Evolutionary conservation across 2,329 filamentous ascomycete species (phyloP), one percentile per base, ranked within the genome.

Genomic region (Aspergillus chevalieri): DNA sequence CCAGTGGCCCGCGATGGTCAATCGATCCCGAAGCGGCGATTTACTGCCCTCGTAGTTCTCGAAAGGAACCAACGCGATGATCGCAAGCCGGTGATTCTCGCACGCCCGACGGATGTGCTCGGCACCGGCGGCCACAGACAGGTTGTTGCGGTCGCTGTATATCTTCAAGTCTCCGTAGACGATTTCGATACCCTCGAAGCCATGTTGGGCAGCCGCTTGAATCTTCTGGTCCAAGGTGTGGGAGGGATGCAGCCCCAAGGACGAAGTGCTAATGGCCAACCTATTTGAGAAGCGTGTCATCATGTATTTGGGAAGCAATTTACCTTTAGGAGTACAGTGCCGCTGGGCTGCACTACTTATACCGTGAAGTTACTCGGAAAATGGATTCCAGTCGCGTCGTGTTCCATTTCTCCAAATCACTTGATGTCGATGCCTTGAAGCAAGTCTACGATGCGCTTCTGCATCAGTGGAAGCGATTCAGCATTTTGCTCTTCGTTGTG

Each of bases 41-140:
- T 46, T 48, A 14, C 62, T 48, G 28, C 67, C 69, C 52, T 72
- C 67, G 47, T 65, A 70, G 50, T 69, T 69, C 48, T 69, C 63
- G 19, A 72, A 69, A 1, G 68, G 60, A 4, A 61, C 66, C 12
- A 69, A 43, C 1, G 63, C 54, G 3, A 70, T 15, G 3, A 68
- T 60, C 7, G 57, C 48, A 1, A 70, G 15, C 4, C 50, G 33
- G 28, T 42, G 30, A 0, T 55, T 19, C 8, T 54, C 49, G 48
- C 63, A 65, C 7, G 60, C n/a, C 1, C 28, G 44, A 10, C 47
- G 51, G 43, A 59, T 57, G 15, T 42, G 45, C 14, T 55, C 38
- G 6, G 63, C 62, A 5, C 53, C 61, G 1, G 48, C 47, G 3
- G 53, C 33, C 4, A 61, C 51, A 28, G 59, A 44, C 12, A 63